Percentiles rank a stretch among this genome's conserved stretches.
These are phyloP conservation scores for Fusarium proliferatum DNA, from an alignment of 2,329 filamentous ascomycete genomes.

Conservation along the genomic window DNA sequence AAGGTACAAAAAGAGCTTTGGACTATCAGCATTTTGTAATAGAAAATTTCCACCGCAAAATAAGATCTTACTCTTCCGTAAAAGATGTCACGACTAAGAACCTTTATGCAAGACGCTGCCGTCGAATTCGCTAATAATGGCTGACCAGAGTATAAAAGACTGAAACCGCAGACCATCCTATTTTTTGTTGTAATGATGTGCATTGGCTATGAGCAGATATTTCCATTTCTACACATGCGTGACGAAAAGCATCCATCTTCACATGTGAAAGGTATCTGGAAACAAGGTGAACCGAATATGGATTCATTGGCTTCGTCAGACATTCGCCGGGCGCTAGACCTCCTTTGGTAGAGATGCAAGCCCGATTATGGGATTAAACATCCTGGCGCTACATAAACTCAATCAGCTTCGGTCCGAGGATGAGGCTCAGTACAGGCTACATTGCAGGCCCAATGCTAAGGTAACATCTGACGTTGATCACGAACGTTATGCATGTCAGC, in stretches of 20 bases:
- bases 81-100: background rate
- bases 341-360: background rate
- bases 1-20: background rate
- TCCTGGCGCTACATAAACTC: background rate
- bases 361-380: background rate
- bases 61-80: accelerated
- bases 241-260: background rate
- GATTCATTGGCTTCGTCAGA: background rate
- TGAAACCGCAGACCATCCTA: no score
- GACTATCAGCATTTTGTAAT: background rate
- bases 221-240: accelerated
- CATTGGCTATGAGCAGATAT: background rate
- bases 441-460: background rate
- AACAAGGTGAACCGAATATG: accelerated
- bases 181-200: no score
- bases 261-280: background rate
- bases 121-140: no score
- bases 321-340: background rate
- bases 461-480: background rate
- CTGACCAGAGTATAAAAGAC: no score
- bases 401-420: background rate
- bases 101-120: no score
- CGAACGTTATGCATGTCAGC: background rate
- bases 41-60: no score
- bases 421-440: background rate